Percentiles rank a stretch among this genome's conserved stretches.
Conservation (phyloP, 2,329 filamentous ascomycete genomes). For the Verticillium tricorpus region DNA sequence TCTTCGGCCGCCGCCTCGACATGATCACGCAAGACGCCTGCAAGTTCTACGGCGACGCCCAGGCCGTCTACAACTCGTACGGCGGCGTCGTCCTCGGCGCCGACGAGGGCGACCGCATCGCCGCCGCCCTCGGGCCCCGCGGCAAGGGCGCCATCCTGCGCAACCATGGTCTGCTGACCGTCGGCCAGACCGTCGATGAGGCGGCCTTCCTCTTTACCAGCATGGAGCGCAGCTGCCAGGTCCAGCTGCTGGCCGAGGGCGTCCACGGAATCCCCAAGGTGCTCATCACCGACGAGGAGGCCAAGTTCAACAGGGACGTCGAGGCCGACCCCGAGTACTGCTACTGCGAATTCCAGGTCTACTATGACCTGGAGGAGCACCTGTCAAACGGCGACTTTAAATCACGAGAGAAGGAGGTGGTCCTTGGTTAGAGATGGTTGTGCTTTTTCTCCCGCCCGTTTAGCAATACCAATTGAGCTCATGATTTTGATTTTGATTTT, state of each 20-base stretch:
- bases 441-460: not conserved
- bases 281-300: constrained; percentile 36
- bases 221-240: constrained; percentile 61
- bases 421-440: not conserved
- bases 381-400: not conserved
- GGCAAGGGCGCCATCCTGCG: constrained; percentile 60
- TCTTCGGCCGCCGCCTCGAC: constrained; percentile 58
- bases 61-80: constrained; percentile 58
- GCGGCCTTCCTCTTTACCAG: constrained; percentile 65
- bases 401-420: not conserved
- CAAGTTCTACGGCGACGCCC: constrained; percentile 57
- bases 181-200: constrained; percentile 67
- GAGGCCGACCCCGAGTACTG: constrained; percentile 14
- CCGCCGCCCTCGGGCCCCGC: constrained; percentile 51
- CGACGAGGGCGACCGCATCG: constrained; percentile 61
- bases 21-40: constrained; percentile 64
- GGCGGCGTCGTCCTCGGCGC: constrained; percentile 49
- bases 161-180: constrained; percentile 68
- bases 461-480: not conserved
- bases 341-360: constrained; percentile 16
- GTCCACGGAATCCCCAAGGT: constrained; percentile 26
- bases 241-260: constrained; percentile 62
- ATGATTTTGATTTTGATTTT: not conserved
- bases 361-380: constrained; percentile 14
- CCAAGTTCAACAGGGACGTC: constrained; percentile 23